These are phyloP conservation scores for Mycena olivaceomarginata DNA, from an alignment of 768 basidiomycete genomes.

Conservation along the genomic window DNA sequence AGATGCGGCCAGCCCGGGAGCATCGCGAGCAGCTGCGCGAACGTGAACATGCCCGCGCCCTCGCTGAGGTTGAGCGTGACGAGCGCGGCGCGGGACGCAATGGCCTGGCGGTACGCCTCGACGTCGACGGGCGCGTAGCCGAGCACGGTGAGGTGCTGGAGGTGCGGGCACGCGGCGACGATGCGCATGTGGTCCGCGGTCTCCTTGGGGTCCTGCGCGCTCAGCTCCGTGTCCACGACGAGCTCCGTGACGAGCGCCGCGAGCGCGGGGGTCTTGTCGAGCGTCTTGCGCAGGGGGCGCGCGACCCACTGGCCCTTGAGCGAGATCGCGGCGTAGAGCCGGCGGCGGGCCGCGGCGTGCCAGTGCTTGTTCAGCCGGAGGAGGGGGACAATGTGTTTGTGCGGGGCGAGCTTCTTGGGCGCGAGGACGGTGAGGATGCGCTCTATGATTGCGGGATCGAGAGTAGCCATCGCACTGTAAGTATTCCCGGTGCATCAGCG, in stretches of 20 bases:
- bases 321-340: conserved; percentile 32
- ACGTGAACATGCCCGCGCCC: conserved; percentile 35
- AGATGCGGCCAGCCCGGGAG: conserved; percentile 27
- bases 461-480: conserved; percentile 13
- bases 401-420: conserved; percentile 38
- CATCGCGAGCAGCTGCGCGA: conserved; percentile 33
- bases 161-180: conserved; percentile 32
- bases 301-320: conserved; percentile 33
- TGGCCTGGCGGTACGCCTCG: conserved; percentile 18
- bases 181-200: conserved; percentile 32
- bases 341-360: conserved; percentile 1
- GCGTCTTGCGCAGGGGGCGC: conserved; percentile 29
- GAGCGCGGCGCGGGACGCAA: conserved; percentile 5
- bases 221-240: conserved; percentile 38
- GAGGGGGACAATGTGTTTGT: conserved; percentile 33
- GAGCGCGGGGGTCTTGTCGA: conserved; percentile 15
- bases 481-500: background rate
- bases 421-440: conserved; percentile 34
- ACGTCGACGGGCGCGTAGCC: conserved; percentile 28
- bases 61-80: conserved; percentile 35
- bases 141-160: conserved; percentile 35
- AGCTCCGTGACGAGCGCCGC: conserved; percentile 29
- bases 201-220: conserved; percentile 31
- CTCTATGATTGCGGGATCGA: conserved; percentile 23
- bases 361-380: conserved; percentile 40